phyloP scores from a whole-genome alignment of 345 rosid genomes.

The Chamaenerion angustifolium region DNA sequence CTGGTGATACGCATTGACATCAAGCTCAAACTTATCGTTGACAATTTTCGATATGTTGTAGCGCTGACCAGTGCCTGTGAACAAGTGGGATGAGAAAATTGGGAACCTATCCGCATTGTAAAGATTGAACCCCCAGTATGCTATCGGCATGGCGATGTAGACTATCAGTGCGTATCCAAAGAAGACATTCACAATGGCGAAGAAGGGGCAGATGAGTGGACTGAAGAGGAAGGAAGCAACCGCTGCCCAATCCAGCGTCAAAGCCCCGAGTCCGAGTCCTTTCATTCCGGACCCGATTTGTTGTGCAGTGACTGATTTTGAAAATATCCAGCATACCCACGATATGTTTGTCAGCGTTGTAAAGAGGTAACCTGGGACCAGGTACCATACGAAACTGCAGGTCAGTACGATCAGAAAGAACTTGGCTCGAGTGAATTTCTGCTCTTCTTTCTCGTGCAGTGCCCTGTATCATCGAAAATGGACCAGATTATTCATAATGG shows the following conservation, averaged over 20 bases:
- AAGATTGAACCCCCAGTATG: conserved; percentile 9
- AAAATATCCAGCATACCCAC: conserved; percentile 78
- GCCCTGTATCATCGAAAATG: conserved; percentile 33
- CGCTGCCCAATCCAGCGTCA: conserved; percentile 69
- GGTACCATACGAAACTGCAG: conserved; percentile 63
- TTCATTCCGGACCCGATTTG: conserved; percentile 80
- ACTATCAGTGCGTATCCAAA: conserved; percentile 48
- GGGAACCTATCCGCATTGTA: conserved; percentile 7
- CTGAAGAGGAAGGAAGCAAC: conserved; percentile 74
- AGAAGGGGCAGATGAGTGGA: conserved; percentile 80
- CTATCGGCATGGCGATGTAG: conserved; percentile 44
- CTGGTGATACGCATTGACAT: conserved; percentile 3
- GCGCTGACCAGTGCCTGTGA: conserved; percentile 7
- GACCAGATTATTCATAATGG: too few species aligned
- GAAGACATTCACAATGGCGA: conserved; percentile 56
- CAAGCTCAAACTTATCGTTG: conserved; percentile 8
- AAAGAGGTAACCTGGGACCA: conserved; percentile 74
- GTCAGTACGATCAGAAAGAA: conserved; percentile 66
- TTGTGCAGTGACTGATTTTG: conserved; percentile 71
- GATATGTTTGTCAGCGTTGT: conserved; percentile 69
- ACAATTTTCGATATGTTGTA: conserved; percentile 11
- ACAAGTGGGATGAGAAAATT: conserved; percentile 11
- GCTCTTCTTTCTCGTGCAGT: conserved; percentile 72
- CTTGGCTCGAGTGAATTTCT: conserved; percentile 54
- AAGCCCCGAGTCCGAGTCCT: conserved; percentile 76